Conservation (phyloP, 192 early-diverging fungal genomes). For the Coemansia sp. region DNA sequence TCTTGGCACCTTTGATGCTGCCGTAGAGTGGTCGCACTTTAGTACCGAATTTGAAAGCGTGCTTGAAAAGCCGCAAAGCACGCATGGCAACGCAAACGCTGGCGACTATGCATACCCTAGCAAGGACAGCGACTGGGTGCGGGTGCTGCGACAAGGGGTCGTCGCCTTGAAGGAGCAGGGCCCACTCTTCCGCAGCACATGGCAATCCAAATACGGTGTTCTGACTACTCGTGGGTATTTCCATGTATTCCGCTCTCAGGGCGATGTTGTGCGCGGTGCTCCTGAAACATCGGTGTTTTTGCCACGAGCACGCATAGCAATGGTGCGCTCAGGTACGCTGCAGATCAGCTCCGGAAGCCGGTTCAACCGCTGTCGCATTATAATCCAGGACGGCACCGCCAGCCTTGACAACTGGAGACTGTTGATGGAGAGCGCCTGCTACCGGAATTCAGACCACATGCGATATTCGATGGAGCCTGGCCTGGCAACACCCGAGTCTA, state of each 20-base stretch:
- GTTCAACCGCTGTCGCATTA: conserved; percentile 43
- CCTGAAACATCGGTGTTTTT: conserved; percentile 49
- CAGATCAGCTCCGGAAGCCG: conserved; percentile 38
- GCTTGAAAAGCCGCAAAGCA: conserved; percentile 18
- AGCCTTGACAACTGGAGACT: conserved; percentile 39
- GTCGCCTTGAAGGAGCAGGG: conserved; percentile 45
- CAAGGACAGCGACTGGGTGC: conserved; percentile 32
- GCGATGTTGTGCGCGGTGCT: conserved; percentile 45
- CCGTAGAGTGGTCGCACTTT: conserved; percentile 36
- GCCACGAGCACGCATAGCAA: conserved; percentile 31
- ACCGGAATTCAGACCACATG: neutral
- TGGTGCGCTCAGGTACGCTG: conserved; percentile 22
- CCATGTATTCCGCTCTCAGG: conserved; percentile 53
- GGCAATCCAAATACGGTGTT: conserved; percentile 52
- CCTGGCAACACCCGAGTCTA: conserved; percentile 43
- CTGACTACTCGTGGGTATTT: conserved; percentile 49
- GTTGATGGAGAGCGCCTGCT: conserved; percentile 38
- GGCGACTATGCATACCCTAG: conserved; percentile 17
- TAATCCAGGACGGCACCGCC: conserved; percentile 36
- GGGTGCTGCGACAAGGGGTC: conserved; percentile 48
- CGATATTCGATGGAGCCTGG: neutral
- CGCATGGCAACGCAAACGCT: conserved; percentile 5
- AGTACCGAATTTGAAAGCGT: conserved; percentile 5
- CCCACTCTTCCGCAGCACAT: conserved; percentile 49
- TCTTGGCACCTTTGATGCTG: conserved; percentile 21